A percentile compares a stretch with the other conserved stretches of the same genome.
Evolutionary conservation across 345 rosid species (phyloP).

Genomic region (Conringia planisiliqua): DNA sequence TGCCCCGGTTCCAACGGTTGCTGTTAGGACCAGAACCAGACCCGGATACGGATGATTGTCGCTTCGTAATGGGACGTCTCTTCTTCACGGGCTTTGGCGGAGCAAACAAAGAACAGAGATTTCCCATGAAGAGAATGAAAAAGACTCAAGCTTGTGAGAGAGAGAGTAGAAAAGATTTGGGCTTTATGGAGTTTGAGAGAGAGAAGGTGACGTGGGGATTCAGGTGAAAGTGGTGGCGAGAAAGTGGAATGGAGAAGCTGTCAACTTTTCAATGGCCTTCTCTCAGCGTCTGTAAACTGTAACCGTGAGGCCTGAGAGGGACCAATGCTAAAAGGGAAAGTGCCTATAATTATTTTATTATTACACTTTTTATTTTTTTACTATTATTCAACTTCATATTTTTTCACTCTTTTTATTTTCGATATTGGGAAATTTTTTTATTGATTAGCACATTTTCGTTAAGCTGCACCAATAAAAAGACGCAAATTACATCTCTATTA

Average conservation of each 20-base stretch:
- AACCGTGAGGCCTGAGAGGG: background rate
- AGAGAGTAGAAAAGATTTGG: constrained; percentile 9
- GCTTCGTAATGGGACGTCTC: constrained; percentile 36
- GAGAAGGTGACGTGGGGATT: constrained; percentile 13
- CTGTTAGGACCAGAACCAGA: constrained; percentile 30
- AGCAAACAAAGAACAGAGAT: constrained; percentile 57
- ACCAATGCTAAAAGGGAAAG: background rate
- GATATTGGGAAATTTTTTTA: too few relatives aligned
- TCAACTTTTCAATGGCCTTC: constrained; percentile 21
- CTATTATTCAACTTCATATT: background rate
- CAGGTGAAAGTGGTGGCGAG: constrained; percentile 34
- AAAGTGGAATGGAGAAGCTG: constrained; percentile 29
- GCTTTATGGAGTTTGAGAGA: constrained; percentile 16
- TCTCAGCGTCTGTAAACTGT: constrained; percentile 14
- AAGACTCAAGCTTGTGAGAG: background rate
- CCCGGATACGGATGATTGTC: constrained; percentile 31
- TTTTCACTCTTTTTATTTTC: background rate
- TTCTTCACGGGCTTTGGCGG: constrained; percentile 47
- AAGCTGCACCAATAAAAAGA: background rate
- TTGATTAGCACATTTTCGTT: background rate
- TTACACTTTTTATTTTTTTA: background rate
- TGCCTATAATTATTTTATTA: background rate
- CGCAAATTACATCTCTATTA: background rate
- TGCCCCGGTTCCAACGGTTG: constrained; percentile 55
- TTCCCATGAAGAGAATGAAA: constrained; percentile 45